Base-by-base conservation (phyloP, 192 early-diverging fungal genomes). In the Irineochytrium annulatum region DNA sequence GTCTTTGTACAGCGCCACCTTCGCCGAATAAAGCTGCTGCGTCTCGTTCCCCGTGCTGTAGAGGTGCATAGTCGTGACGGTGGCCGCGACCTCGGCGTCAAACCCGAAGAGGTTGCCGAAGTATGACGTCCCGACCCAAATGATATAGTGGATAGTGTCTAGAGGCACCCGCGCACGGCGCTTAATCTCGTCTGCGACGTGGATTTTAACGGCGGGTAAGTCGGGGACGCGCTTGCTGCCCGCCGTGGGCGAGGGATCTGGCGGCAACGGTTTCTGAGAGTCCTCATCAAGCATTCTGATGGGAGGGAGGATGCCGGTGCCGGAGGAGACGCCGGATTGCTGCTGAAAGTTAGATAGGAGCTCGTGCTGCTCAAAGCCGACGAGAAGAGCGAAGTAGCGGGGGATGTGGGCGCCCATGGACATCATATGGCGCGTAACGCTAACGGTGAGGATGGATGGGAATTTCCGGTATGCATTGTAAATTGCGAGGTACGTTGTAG, bases 61-160 rank as follows among this genome's bases (percentile, higher is more conserved):
- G 22, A 49, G 17, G 17, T 24, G 13, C 5, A 24, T 14, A 8
- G 46, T 22, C 6, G 22, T 8, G 11, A 24, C 17, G 6, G 46
- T 59, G 17, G 57, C 55, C 5, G 63, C 55, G 31, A 44, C 57
- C 22, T 65, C 56, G 29, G 63, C 55, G 28, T 65, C 63, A 32
- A 65, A 65, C 16, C 63, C 63, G 37, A 65, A 65, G 45, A 65
- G 57, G 31, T 65, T 56, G n/a, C 63, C 63, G 35, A 52, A 65
- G 28, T 43, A 46, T 4, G 34, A 46, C 27, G 45, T 65, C 3
- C 63, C 63, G 3, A 56, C 59, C 63, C 63, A 65, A 4, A 65
- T 37, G 32, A 49, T 49, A 8, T 22, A 20, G 46, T 49, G 46
- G 46, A 49, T 8, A 22, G 46, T 49, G 17, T 49, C 46, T 8